Percentiles rank a stretch among this genome's conserved stretches.
Conservation (phyloP, 2,329 filamentous ascomycete species). For the Ustulina deusta region DNA sequence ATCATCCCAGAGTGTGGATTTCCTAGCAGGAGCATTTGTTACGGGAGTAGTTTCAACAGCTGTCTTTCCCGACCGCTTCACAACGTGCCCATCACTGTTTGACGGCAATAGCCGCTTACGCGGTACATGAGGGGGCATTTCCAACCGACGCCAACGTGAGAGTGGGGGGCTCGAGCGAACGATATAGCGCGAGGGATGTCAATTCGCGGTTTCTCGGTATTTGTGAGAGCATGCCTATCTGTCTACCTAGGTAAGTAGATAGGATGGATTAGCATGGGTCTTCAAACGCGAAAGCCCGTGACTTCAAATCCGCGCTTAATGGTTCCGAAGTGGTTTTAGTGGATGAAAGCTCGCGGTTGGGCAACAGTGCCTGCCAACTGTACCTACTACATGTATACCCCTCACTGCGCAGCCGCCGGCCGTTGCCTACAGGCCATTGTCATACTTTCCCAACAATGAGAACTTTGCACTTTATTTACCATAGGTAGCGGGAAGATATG, state of each 20-base stretch:
- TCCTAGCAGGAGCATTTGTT: conserved; percentile 56
- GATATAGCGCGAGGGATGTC: neutral
- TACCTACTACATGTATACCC: too few species aligned
- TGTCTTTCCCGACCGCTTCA: conserved; percentile 49
- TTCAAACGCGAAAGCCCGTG: conserved; percentile 51
- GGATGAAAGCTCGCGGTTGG: conserved; percentile 11
- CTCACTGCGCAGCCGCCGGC: too few species aligned
- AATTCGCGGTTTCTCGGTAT: conserved; percentile 8
- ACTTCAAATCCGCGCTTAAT: conserved; percentile 38
- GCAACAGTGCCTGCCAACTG: too few species aligned
- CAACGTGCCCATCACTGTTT: conserved; percentile 47
- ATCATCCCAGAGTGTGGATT: conserved; percentile 71
- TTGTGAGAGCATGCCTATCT: conserved; percentile 7
- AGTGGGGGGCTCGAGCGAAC: neutral
- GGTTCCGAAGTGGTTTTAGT: conserved; percentile 30
- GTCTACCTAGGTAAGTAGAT: neutral
- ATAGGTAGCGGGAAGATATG: too few species aligned
- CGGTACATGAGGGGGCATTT: conserved; percentile 76
- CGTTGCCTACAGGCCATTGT: too few species aligned
- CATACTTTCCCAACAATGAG: too few species aligned
- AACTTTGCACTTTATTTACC: too few species aligned
- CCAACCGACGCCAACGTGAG: conserved; percentile 37
- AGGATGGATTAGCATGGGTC: conserved; percentile 40
- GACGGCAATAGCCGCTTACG: conserved; percentile 70
- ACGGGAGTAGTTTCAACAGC: conserved; percentile 44